Evolutionary conservation across 1,284 basidiomycete species (phyloP).

Genomic region (Takashimella koratensis): DNA sequence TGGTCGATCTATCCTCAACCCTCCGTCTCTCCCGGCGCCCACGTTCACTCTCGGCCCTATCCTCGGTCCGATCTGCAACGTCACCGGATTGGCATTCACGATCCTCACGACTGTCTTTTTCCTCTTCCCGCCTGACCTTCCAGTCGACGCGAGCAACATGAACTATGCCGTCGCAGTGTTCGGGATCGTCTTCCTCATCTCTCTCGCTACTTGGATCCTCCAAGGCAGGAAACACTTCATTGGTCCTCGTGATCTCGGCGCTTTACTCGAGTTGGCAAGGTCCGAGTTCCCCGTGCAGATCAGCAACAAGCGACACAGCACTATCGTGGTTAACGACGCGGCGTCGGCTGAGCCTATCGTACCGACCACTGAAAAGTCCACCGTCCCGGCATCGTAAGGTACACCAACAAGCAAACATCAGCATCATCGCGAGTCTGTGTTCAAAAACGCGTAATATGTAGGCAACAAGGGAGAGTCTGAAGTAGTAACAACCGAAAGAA

Average conservation of each 20-base stretch:
- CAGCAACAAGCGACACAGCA: background rate
- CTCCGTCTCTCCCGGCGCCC: slow-evolving; percentile 31
- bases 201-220: slow-evolving; percentile 41
- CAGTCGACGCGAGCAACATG: slow-evolving; percentile 48
- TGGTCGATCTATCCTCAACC: slow-evolving; percentile 46
- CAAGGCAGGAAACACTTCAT: slow-evolving; percentile 45
- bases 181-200: slow-evolving; percentile 36
- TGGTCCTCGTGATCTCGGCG: slow-evolving; percentile 46
- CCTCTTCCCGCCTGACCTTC: slow-evolving; percentile 52
- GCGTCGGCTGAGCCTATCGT: too few relatives aligned
- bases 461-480: too few relatives aligned
- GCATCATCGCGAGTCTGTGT: too few relatives aligned
- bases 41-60: slow-evolving; percentile 40
- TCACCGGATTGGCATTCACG: slow-evolving; percentile 46
- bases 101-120: slow-evolving; percentile 52
- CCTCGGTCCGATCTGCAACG: slow-evolving; percentile 43
- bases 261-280: background rate
- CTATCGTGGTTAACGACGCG: background rate
- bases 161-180: slow-evolving; percentile 50
- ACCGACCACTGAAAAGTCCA: too few relatives aligned
- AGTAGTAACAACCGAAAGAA: too few relatives aligned
- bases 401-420: too few relatives aligned
- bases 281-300: background rate
- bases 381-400: too few relatives aligned
- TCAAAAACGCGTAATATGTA: too few relatives aligned